Base-by-base conservation (phyloP, 148 eudicot genomes). In the Diospyros lotus region DNA sequence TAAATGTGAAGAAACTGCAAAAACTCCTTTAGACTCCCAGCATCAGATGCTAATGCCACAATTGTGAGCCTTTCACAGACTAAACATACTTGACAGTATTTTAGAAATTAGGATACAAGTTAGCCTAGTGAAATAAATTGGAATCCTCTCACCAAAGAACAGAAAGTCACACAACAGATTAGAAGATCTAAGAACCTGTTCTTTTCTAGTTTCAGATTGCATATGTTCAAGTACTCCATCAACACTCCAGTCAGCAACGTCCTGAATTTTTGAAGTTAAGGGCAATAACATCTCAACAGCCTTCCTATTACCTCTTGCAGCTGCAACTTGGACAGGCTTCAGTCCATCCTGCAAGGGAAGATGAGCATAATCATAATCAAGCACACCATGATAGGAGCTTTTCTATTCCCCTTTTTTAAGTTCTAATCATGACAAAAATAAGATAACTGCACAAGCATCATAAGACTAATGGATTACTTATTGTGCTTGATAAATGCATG, bases 311-410 rank as follows among this genome's bases (percentile, higher is more conserved):
- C 94, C 91, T 82, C 97, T 86, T 64, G 81, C 79, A 58, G 96
- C 99, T 66, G 98, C 96, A 73, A 91, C 89, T 69, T 93, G 88
- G 68, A 93, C 84, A 40, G 99, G 91, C 87, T 78, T 89, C 59
- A 78, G 74, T 40, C 91, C 97, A 69, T 93, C 96, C 99, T 95
- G 94, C 55, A 79, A 48, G 28, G 46, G 5, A 63, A 17, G 50
- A 64, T 17, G 17, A 71, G 55, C 62, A 52, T 64, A 2, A 38
- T 46, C 63, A 73, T 17, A 12, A 68, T 43, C 53, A 53, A 60
- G 12, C 60, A 53, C 3, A 11, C 6, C 14, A 1, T 1, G n/a
- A 38, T 66, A 5, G 41, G 17, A 5, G 43, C 0, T 38, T 53
- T 69, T 69, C 43, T 40, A 12, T 38, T 39, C 3, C 73, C 53